These are phyloP conservation scores for Porogramme epimiltina DNA, from an alignment of 1,284 basidiomycete genomes.

Conservation along the genomic window DNA sequence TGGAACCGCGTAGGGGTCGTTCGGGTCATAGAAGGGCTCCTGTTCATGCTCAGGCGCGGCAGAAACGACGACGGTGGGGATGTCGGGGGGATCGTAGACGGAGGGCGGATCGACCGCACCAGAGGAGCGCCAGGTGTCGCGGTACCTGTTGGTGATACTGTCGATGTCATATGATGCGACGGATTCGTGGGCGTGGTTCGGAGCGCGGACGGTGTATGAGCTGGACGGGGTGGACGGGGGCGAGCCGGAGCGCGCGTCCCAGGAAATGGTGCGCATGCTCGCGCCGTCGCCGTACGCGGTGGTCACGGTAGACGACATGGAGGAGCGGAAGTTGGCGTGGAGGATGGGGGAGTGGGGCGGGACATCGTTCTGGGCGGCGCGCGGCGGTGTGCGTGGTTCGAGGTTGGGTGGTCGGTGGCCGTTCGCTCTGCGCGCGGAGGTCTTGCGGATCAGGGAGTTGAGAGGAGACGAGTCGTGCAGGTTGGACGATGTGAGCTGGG, in stretches of 20 bases:
- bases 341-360: slow-evolving; percentile 58
- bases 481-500: slow-evolving; percentile 11
- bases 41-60: slow-evolving; percentile 26
- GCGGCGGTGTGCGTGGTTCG: slow-evolving; percentile 24
- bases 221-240: slow-evolving; percentile 11
- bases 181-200: slow-evolving; percentile 20
- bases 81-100: slow-evolving; percentile 9
- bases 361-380: neutral
- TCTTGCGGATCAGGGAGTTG: slow-evolving; percentile 39
- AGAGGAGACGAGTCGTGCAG: slow-evolving; percentile 41
- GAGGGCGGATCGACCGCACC: slow-evolving; percentile 16
- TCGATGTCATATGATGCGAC: slow-evolving; percentile 36
- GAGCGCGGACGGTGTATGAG: slow-evolving; percentile 7
- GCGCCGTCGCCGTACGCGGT: slow-evolving; percentile 31
- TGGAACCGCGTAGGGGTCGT: slow-evolving; percentile 31
- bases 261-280: slow-evolving; percentile 24
- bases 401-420: slow-evolving; percentile 15
- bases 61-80: slow-evolving; percentile 51
- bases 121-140: slow-evolving; percentile 29
- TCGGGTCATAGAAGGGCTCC: neutral
- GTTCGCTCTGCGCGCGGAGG: slow-evolving; percentile 38
- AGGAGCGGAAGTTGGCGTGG: slow-evolving; percentile 63
- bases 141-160: slow-evolving; percentile 29
- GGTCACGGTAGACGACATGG: slow-evolving; percentile 47
- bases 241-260: slow-evolving; percentile 19